Evolutionary conservation across 192 early-diverging fungal genomes (phyloP), one percentile per base, ranked within the genome.

Genomic region (Cladochytrium replicatum): DNA sequence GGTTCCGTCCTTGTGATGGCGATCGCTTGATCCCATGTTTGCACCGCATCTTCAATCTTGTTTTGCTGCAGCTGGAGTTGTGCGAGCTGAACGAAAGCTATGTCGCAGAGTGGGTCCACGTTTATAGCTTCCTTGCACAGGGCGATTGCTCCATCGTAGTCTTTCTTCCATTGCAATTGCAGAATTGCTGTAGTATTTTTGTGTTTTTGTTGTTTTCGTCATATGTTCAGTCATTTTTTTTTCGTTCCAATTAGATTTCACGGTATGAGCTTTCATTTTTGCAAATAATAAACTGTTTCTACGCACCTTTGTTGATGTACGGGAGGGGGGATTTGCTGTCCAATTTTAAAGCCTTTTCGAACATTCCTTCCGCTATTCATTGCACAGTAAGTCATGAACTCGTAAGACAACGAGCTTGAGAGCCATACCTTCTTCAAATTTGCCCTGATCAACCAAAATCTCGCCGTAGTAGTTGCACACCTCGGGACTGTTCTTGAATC

Each of bases 391-490:
- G 21, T 15, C 27, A 2, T 4, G 22, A 34, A 55, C 21, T 19
- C 6, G 1, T 9, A 26, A 11, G 13, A 1, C 21, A 13, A 24
- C 34, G 43, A 47, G 41, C 25, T 5, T 5, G 38, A 5, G 41
- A 59, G 26, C 22, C 5, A 15, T 48, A 71, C 57, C 59, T 61
- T 91, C 85, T 9, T 81, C 78, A 28, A 85, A 81, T 23, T 74
- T 71, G 49, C 85, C 81, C 57, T 88, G 85, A 55, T 99, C 93
- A 42, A 87, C 66, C 29, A 96, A 61, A 19, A 99, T 70, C 69
- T 99, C 95, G 59, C 91, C 95, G 37, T 93, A 91, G 66, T 96
- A 99, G 74, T 97, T 99, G 78, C 83, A 88, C 19, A 94, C 82
- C 59, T 99, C 95, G 31, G 85, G 79, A 32, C 77, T 80, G 8